These are phyloP conservation scores for Lactifluus volemus DNA, from an alignment of 768 basidiomycete genomes.

Conservation along the genomic window DNA sequence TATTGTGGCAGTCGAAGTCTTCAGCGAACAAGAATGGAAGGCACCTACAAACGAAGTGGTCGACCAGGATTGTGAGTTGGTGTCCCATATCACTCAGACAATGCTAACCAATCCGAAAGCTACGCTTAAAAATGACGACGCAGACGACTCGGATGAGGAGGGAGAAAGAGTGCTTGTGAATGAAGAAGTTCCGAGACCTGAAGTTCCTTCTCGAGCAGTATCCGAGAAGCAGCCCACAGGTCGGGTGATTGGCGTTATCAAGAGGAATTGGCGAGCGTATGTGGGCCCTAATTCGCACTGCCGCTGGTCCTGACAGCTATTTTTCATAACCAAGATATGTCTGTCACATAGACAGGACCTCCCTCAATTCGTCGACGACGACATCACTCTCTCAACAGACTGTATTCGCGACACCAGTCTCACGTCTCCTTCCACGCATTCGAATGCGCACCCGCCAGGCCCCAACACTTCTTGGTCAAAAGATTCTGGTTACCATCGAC, in stretches of 20 bases:
- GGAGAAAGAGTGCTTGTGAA: conserved; percentile 32
- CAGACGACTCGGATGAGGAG: conserved; percentile 62
- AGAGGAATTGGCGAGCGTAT: conserved; percentile 92
- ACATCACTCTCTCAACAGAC: conserved; percentile 83
- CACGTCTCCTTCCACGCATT: conserved; percentile 85
- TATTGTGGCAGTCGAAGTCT: conserved; percentile 82
- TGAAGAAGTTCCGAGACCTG: conserved; percentile 25
- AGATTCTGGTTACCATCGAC: conserved; percentile 94
- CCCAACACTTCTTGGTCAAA: conserved; percentile 77
- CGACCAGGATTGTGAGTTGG: conserved; percentile 73
- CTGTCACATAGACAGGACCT: conserved; percentile 88
- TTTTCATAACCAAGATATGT: conserved; percentile 54
- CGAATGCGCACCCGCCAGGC: conserved; percentile 93
- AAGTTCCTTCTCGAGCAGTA: conserved; percentile 23
- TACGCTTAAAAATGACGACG: conserved; percentile 80
- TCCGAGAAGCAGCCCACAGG: conserved; percentile 85
- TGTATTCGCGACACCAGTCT: conserved; percentile 91
- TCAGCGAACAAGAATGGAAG: conserved; percentile 85
- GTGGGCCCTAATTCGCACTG: conserved; percentile 27
- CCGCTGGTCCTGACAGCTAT: neutral
- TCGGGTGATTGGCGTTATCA: conserved; percentile 82
- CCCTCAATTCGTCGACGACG: conserved; percentile 66
- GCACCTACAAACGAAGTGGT: conserved; percentile 87
- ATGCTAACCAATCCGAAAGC: conserved; percentile 32
- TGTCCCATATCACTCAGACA: neutral